Evolutionary conservation across 2,329 filamentous ascomycete genomes (phyloP), one percentile per base, ranked within the genome.

Genomic region (Stachybotrys echinatus): DNA sequence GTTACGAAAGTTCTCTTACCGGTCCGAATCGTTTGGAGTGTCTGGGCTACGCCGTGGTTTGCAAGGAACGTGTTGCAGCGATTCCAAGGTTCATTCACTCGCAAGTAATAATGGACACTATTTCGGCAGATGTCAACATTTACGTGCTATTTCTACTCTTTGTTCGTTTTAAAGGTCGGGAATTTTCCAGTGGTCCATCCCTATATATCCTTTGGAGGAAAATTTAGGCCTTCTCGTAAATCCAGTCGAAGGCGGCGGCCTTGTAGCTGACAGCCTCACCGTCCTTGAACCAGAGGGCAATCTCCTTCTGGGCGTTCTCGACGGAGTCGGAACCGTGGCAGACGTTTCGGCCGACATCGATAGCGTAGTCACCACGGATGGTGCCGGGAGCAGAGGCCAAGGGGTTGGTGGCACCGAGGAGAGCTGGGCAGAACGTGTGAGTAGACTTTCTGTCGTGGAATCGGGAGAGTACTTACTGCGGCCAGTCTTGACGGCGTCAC

Each of bases 281-380:
- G 62, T 88, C 79, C 76, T 88, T 85, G 88, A 99, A 99, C 94
- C 94, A 99, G 71, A 97, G 86, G 67, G 87, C 87, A 72, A 99
- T 99, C 83, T 99, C 94, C 89, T 97, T 96, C 88, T 97, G 84
- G 77, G 94, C 94, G 80, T 84, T 96, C 85, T 99, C 94, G 76
- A 99, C 92, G 72, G 82, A 85, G 84, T 99, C 94, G 75, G 91
- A 96, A 73, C 94, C 94, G 86, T 99, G 94, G 89, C 92, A 97
- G 79, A 97, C 91, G 83, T 99, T 99, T 75, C 92, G 90, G 78
- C 94, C 94, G 71, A 74, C 70, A 53, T 76, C 84, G 65, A 92
- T 88, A 74, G 88, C 88, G 74, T 74, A 91, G 81, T 92, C 88
- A 75, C 91, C 92, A 79, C 94, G 92, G 84, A 99, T 99, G 80